phyloP scores from a whole-genome alignment of 139 green algal species.

The Chlorella sp. region DNA sequence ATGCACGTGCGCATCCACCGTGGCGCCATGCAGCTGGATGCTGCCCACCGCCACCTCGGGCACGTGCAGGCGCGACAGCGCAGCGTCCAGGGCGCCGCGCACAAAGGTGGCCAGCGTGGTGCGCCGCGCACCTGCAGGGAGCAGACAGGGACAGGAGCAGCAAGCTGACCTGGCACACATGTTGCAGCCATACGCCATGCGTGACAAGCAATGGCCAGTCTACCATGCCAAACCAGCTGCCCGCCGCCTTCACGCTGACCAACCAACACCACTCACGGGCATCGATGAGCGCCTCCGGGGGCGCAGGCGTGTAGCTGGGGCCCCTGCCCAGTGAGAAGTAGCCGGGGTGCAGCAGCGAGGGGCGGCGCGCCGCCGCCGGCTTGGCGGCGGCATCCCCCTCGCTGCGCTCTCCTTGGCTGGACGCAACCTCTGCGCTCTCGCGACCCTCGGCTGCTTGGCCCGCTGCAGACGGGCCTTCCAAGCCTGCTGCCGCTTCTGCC shows the following conservation, averaged over 20 bases:
- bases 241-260: no score
- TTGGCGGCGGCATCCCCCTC: background rate
- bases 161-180: no score
- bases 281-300: slow-evolving; percentile 41
- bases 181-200: no score
- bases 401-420: background rate
- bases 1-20: slow-evolving; percentile 37
- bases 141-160: no score
- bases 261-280: slow-evolving; percentile 2
- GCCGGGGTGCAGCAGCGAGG: slow-evolving; percentile 22
- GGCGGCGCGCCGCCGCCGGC: background rate
- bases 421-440: background rate
- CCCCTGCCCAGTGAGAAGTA: slow-evolving; percentile 15
- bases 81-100: background rate
- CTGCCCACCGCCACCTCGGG: slow-evolving; percentile 34
- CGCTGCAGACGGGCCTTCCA: background rate
- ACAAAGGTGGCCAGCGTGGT: slow-evolving; percentile 19
- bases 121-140: slow-evolving; percentile 1
- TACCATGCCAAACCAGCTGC: no score
- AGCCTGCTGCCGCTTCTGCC: background rate
- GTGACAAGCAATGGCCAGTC: no score
- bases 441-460: no score
- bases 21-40: slow-evolving; percentile 26
- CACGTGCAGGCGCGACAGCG: slow-evolving; percentile 1
- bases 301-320: slow-evolving; percentile 44